phyloP scores from a whole-genome alignment of 2,329 filamentous ascomycete genomes.

The Neofusicoccum sp. region DNA sequence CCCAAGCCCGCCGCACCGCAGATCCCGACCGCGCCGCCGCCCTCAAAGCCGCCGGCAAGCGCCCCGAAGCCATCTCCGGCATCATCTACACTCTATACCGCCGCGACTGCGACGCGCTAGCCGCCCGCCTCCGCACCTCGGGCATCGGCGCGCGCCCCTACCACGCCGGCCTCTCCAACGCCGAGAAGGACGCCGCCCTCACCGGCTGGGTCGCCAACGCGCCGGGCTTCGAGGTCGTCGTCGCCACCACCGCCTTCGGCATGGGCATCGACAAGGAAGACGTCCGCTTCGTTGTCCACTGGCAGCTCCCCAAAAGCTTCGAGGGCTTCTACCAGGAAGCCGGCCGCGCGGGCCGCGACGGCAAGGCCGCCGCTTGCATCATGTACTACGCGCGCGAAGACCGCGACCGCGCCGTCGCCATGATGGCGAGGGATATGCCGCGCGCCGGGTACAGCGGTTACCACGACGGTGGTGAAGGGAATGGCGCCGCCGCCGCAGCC shows the following conservation, averaged over 20 bases:
- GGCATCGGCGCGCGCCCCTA: conserved; percentile 75
- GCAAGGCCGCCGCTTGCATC: conserved; percentile 83
- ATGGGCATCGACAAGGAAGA: conserved; percentile 98
- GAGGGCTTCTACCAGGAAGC: conserved; percentile 97
- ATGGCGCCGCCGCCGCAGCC: conserved; percentile 37
- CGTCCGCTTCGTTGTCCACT: conserved; percentile 92
- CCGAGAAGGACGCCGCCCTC: conserved; percentile 70
- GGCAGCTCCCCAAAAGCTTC: conserved; percentile 91
- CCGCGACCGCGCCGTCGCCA: conserved; percentile 68
- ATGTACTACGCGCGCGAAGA: conserved; percentile 91
- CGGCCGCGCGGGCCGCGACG: conserved; percentile 85
- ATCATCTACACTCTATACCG: conserved; percentile 81
- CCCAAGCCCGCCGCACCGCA: conserved; percentile 68
- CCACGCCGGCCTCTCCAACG: conserved; percentile 68
- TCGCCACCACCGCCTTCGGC: conserved; percentile 93
- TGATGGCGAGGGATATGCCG: conserved; percentile 53
- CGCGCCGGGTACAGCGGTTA: conserved; percentile 35
- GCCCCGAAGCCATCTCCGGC: conserved; percentile 67
- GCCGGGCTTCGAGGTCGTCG: conserved; percentile 83
- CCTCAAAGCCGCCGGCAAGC: conserved; percentile 56
- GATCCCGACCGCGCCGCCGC: conserved; percentile 60
- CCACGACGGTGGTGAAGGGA: conserved; percentile 23
- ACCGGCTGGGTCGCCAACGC: conserved; percentile 72
- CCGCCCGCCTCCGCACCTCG: conserved; percentile 65
- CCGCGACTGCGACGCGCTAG: conserved; percentile 73